Evolutionary conservation across 345 rosid genomes (phyloP).

Genomic region (Passiflora organensis): DNA sequence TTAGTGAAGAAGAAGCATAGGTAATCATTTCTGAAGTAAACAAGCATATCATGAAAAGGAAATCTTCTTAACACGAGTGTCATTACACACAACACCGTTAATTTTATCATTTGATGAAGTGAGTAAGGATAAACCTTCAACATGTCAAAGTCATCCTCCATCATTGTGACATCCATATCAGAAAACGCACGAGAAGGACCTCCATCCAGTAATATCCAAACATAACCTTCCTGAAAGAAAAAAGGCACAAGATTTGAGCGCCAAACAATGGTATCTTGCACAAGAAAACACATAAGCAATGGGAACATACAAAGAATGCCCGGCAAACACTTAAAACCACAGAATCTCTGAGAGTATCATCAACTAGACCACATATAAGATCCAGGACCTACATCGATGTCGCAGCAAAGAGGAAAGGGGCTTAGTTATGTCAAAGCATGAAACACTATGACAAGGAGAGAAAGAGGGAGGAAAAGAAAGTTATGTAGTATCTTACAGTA

Average conservation of each 20-base stretch:
- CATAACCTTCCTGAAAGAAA: slow-evolving; percentile 58
- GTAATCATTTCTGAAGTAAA: too few relatives aligned
- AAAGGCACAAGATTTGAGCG: slow-evolving; percentile 12
- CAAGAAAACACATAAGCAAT: neutral
- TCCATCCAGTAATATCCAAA: slow-evolving; percentile 87
- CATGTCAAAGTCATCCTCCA: slow-evolving; percentile 74
- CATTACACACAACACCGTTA: too few relatives aligned
- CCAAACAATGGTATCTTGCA: neutral
- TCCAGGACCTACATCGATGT: slow-evolving; percentile 61
- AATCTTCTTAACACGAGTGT: too few relatives aligned
- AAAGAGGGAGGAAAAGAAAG: neutral
- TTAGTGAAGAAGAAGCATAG: too few relatives aligned
- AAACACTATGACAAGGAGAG: neutral
- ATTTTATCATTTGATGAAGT: neutral
- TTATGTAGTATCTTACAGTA: slow-evolving; percentile 44
- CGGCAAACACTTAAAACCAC: slow-evolving; percentile 76
- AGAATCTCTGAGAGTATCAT: slow-evolving; percentile 67
- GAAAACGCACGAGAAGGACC: slow-evolving; percentile 91
- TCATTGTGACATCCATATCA: slow-evolving; percentile 59
- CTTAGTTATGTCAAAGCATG: neutral
- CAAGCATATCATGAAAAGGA: too few relatives aligned
- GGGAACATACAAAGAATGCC: slow-evolving; percentile 53
- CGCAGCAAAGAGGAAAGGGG: neutral
- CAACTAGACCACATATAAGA: slow-evolving; percentile 66
- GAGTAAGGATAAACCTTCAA: slow-evolving; percentile 50